Conservation (phyloP, 805 yeast genomes). For the Hanseniaspora thailandica region DNA sequence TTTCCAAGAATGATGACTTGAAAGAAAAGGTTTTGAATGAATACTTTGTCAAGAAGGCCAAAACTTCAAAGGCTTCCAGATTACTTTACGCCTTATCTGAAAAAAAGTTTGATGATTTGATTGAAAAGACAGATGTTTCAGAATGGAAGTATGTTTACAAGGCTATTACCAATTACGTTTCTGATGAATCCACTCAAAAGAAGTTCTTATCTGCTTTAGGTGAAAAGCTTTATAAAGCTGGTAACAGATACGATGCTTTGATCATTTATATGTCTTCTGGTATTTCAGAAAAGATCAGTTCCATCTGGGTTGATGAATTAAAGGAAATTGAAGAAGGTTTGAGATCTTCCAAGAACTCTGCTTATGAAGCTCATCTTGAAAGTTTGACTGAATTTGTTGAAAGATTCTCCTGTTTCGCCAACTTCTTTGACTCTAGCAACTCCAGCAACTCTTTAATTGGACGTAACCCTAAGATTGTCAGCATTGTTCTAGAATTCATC, state of each 20-base stretch:
- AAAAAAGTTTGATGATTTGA: conserved; percentile 52
- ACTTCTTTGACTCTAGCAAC: conserved; percentile 18
- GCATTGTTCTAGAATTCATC: conserved; percentile 69
- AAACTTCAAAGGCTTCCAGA: conserved; percentile 49
- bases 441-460: conserved; percentile 20
- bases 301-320: conserved; percentile 75
- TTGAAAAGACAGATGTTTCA: conserved; percentile 58
- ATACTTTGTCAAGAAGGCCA: conserved; percentile 50
- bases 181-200: conserved; percentile 40
- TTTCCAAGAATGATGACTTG: conserved; percentile 44
- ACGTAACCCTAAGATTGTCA: conserved; percentile 28
- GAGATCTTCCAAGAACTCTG: conserved; percentile 31
- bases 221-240: conserved; percentile 50
- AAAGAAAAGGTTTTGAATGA: conserved; percentile 60
- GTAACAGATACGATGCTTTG: conserved; percentile 62
- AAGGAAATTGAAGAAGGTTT: conserved; percentile 34
- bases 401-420: conserved; percentile 56
- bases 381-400: conserved; percentile 74
- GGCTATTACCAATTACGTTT: conserved; percentile 48
- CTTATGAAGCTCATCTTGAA: conserved; percentile 74
- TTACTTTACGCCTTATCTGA: conserved; percentile 55
- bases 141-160: conserved; percentile 80
- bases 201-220: conserved; percentile 56
- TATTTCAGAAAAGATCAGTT: conserved; percentile 64
- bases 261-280: conserved; percentile 69